A percentile compares a stretch with the other conserved stretches of the same genome.
Conservation (phyloP, 2,329 filamentous ascomycete genomes). For the Pseudogymnoascus destructans region DNA sequence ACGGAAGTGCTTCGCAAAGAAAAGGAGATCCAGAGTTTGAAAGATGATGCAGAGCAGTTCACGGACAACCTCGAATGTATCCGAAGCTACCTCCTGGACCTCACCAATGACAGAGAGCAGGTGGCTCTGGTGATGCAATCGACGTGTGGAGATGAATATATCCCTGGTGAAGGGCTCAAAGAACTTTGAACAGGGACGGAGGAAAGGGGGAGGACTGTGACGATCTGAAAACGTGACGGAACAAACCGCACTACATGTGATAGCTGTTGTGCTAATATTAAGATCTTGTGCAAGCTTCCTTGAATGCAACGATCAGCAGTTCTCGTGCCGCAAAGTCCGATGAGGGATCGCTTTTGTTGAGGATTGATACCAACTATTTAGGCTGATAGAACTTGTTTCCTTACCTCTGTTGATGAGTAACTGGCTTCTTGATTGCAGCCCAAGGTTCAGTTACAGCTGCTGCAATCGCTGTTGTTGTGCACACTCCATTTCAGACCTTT, state of each 20-base stretch:
- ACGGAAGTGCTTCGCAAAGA: constrained; percentile 21
- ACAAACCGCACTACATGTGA: background rate
- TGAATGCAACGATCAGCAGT: background rate
- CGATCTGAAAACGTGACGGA: background rate
- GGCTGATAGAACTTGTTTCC: background rate
- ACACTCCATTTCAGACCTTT: background rate
- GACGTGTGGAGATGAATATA: constrained; percentile 35
- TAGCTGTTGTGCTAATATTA: background rate
- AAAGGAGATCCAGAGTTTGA: constrained; percentile 22
- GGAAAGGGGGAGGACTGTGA: background rate
- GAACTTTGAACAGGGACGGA: constrained; percentile 22
- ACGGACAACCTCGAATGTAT: constrained; percentile 25
- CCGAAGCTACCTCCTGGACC: constrained; percentile 20
- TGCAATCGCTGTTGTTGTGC: background rate
- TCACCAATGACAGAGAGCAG: constrained; percentile 26
- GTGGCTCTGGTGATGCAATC: constrained; percentile 26
- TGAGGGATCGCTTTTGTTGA: background rate
- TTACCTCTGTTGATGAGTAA: background rate
- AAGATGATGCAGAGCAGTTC: constrained; percentile 21
- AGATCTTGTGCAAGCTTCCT: background rate
- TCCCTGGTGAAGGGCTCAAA: constrained; percentile 33
- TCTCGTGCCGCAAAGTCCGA: background rate
- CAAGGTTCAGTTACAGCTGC: background rate
- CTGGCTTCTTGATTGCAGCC: background rate
- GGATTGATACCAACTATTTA: background rate